Conservation (phyloP, 2,329 filamentous ascomycete species). For the Trichoderma koningii region DNA sequence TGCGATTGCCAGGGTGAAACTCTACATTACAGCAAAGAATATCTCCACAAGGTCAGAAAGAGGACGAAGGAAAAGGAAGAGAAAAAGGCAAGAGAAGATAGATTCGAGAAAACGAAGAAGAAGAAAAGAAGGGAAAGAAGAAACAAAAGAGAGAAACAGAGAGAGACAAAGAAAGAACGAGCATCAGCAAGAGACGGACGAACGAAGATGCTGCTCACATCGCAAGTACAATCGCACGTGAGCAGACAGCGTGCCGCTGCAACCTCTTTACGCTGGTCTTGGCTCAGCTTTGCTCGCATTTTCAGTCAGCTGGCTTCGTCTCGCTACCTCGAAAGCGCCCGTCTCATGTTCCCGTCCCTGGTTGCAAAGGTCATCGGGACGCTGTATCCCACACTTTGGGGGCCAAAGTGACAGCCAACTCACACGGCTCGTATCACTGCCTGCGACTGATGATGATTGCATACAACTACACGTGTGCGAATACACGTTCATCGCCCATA, state of each 20-base stretch:
- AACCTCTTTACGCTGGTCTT: neutral
- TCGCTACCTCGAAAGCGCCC: constrained; percentile 7
- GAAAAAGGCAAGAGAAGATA: neutral
- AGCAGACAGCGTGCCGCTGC: neutral
- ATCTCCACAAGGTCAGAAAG: neutral
- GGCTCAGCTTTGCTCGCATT: neutral
- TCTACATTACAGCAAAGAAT: neutral
- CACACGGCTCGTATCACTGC: constrained; percentile 6
- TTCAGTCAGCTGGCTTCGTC: constrained; percentile 18
- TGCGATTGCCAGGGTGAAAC: constrained; percentile 27
- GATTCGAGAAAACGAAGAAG: too few species aligned
- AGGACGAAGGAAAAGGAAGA: neutral
- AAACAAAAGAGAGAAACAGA: too few species aligned
- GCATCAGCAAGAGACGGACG: too few species aligned
- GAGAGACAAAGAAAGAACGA: neutral
- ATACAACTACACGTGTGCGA: neutral
- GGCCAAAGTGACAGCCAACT: constrained; percentile 19
- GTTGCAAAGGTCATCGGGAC: constrained; percentile 20
- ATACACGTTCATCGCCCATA: constrained; percentile 1
- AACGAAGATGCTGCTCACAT: too few species aligned
- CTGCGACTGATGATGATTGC: constrained; percentile 10
- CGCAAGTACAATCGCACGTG: neutral
- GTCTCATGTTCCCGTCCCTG: constrained; percentile 4
- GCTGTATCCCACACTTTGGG: constrained; percentile 22
- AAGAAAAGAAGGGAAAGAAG: neutral